A percentile compares a stretch with the other conserved stretches of the same genome.
Evolutionary conservation across 2,329 filamentous ascomycete genomes (phyloP).

Genomic region (Xylariaceae sp.): DNA sequence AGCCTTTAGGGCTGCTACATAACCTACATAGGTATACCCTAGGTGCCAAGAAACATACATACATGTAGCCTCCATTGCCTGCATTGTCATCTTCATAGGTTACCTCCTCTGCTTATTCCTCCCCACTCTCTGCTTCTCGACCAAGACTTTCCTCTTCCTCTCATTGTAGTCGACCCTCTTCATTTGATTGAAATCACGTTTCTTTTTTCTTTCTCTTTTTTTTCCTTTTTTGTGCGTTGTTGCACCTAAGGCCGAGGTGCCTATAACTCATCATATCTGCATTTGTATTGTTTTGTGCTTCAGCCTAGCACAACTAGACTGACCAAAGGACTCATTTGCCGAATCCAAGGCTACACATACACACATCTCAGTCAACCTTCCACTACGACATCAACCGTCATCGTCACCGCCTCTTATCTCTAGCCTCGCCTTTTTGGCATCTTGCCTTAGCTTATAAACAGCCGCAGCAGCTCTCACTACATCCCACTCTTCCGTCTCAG

Average conservation of each 20-base stretch:
- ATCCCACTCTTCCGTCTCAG: conserved; percentile 2
- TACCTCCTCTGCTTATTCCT: background rate
- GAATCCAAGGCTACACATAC: background rate
- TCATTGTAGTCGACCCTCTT: background rate
- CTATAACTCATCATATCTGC: no score
- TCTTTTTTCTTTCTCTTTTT: background rate
- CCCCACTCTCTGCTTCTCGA: background rate
- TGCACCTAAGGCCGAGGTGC: no score
- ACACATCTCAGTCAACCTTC: background rate
- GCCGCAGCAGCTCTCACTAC: background rate
- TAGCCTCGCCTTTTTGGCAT: background rate
- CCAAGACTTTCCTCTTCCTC: background rate
- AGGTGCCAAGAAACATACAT: no score
- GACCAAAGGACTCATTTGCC: background rate
- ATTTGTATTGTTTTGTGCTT: background rate
- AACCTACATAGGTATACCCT: no score
- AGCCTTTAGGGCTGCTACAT: background rate
- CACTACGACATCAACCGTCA: background rate
- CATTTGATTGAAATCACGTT: background rate
- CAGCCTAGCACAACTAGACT: background rate
- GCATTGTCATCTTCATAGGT: background rate
- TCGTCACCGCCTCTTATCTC: conserved; percentile 1
- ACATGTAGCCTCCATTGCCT: no score
- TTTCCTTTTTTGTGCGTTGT: background rate
- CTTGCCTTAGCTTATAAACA: background rate